Base-by-base conservation (phyloP, 495 filamentous ascomycete genomes). In the Lophiotrema nucula region DNA sequence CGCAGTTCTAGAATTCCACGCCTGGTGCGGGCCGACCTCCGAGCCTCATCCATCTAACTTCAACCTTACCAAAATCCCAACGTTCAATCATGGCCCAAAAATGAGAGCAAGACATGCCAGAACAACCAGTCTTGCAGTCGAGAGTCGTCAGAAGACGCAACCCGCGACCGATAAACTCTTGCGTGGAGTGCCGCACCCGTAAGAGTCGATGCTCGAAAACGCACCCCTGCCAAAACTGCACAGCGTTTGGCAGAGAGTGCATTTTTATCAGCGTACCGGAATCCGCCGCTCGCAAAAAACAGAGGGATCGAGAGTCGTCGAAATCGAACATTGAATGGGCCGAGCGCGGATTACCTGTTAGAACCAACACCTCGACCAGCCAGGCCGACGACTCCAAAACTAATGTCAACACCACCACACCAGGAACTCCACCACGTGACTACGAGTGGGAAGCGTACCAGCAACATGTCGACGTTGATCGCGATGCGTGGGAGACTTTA, bases 381-480 rank as follows among this genome's bases (percentile, higher is more conserved):
- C 53, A 52, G 43, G 15, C 47, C 23, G 35, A 47, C 12, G 55
- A 28, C 41, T 16, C 39, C 5, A 41, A 26, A 28, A 39, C 58
- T 8, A 57, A 44, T 27, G 52, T 31, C 5, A 56, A 15, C 31
- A 63, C 59, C 13, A 67, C 60, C 15, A 67, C 64, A 16, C 60
- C 60, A 22, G 64, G 64, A 26, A 67, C 64, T 10, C 60, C 60
- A 0, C 64, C 64, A 56, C 60, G 60, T 52, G 58, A 67, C 28
- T 67, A 62, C 31, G 64, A 67, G 27, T 66, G 63, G 63, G 63
- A 66, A 23, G 63, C 63, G 12, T 66, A 66, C 28, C 63, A 66
- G 27, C 63, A 66, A 38, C 39, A 66, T 50, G 58, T 66, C 13
- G 57, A 66, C 8, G 47, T 62, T 12, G 63, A 66, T 28, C 58